Percentiles rank a stretch among this genome's conserved stretches.
Conservation (phyloP, 768 basidiomycete genomes). For the Rhizopogon salebrosus region DNA sequence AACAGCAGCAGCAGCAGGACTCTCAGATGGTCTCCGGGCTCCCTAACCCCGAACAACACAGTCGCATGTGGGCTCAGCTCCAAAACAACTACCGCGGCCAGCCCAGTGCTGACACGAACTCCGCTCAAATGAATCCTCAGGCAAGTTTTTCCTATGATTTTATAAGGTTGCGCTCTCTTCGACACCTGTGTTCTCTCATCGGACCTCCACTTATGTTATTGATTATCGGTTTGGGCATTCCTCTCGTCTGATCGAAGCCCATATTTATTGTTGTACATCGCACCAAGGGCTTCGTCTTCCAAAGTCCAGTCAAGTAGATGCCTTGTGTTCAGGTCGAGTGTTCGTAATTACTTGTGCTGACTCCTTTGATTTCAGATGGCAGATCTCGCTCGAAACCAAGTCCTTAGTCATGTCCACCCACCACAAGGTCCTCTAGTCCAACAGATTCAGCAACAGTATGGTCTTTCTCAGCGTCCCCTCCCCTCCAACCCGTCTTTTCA, state of each 20-base stretch:
- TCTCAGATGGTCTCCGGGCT: conserved; percentile 34
- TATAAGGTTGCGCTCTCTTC: neutral
- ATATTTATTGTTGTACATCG: conserved; percentile 13
- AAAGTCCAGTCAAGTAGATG: conserved; percentile 4
- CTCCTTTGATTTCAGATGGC: conserved; percentile 33
- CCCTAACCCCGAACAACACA: conserved; percentile 49
- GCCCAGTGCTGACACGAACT: conserved; percentile 35
- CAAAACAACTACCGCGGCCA: conserved; percentile 40
- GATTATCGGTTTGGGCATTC: conserved; percentile 1
- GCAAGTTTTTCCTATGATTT: conserved; percentile 29
- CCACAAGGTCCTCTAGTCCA: conserved; percentile 29
- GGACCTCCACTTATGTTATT: conserved; percentile 7
- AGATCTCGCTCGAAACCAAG: conserved; percentile 39
- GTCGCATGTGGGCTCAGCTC: conserved; percentile 49
- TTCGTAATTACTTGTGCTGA: conserved; percentile 19
- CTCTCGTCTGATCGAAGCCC: neutral
- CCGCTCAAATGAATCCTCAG: conserved; percentile 40
- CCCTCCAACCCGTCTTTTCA: conserved; percentile 32
- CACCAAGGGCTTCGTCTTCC: neutral
- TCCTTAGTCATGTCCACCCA: conserved; percentile 34
- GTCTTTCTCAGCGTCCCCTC: conserved; percentile 31
- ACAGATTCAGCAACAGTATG: conserved; percentile 42
- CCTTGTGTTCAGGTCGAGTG: conserved; percentile 1
- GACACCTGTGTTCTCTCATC: conserved; percentile 15
- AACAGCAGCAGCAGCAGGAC: conserved; percentile 39